A percentile compares a stretch with the other conserved stretches of the same genome.
phyloP scores from a whole-genome alignment of 257 asterid genomes.

The Solanum corneliomulleri region DNA sequence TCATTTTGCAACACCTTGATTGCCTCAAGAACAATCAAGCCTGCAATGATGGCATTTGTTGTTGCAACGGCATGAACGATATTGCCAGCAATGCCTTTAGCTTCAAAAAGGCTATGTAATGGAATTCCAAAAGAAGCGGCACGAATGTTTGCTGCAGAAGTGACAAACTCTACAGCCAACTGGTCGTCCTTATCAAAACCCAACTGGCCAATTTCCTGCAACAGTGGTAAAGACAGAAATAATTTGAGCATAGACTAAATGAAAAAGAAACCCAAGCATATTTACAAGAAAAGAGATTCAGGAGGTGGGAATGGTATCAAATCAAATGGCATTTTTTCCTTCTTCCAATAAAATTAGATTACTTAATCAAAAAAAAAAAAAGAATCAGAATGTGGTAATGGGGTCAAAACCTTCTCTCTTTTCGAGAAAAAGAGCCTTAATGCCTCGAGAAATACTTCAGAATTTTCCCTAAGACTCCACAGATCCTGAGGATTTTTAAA shows the following conservation, averaged over 20 bases:
- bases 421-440: constrained; percentile 52
- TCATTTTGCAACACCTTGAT: constrained; percentile 84
- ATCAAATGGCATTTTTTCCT: neutral
- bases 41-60: constrained; percentile 93
- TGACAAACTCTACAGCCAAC: constrained; percentile 91
- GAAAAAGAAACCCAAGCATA: neutral
- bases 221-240: neutral
- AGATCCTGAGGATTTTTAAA: constrained; percentile 86
- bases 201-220: constrained; percentile 88
- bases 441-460: constrained; percentile 78
- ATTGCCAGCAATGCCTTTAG: constrained; percentile 98
- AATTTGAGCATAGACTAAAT: neutral
- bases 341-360: neutral
- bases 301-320: neutral
- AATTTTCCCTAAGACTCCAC: constrained; percentile 86
- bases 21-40: constrained; percentile 95
- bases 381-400: neutral
- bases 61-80: constrained; percentile 99
- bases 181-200: constrained; percentile 96
- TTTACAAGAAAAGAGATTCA: neutral
- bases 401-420: constrained; percentile 61
- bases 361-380: neutral
- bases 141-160: constrained; percentile 98
- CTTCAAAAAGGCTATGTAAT: constrained; percentile 90
- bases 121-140: constrained; percentile 98